A percentile compares a stretch with the other conserved stretches of the same genome.
Evolutionary conservation across 1,284 basidiomycete genomes (phyloP).

Genomic region (Leccinum solheimii): DNA sequence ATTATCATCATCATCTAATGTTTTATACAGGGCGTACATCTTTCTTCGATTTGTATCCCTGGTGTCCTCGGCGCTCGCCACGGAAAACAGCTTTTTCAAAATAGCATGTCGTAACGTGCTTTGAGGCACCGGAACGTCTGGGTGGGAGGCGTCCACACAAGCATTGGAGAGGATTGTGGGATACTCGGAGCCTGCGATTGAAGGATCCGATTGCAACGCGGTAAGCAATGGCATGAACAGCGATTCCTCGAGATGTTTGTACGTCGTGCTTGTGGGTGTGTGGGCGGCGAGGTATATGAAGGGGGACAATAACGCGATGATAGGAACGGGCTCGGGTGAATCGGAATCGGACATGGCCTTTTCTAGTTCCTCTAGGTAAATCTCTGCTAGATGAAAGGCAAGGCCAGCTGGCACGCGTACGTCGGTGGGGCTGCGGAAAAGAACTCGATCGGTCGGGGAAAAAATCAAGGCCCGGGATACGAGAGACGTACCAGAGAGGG

Average conservation of each 20-base stretch:
- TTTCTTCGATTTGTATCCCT: conserved; percentile 78
- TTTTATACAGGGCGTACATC: conserved; percentile 81
- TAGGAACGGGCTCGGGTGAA: conserved; percentile 50
- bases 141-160: conserved; percentile 43
- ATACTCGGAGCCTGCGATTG: conserved; percentile 36
- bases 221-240: conserved; percentile 66
- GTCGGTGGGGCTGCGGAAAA: conserved; percentile 61
- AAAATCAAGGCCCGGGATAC: neutral
- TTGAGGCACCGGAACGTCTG: conserved; percentile 40
- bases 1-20: conserved; percentile 47
- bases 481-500: conserved; percentile 68
- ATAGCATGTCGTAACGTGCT: conserved; percentile 55
- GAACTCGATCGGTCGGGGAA: conserved; percentile 4
- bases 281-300: conserved; percentile 71
- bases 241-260: conserved; percentile 65
- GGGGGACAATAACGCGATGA: conserved; percentile 61
- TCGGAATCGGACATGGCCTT: conserved; percentile 50
- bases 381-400: conserved; percentile 84
- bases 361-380: conserved; percentile 90
- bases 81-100: conserved; percentile 68
- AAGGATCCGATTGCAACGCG: conserved; percentile 44
- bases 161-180: conserved; percentile 49
- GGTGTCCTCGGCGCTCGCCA: conserved; percentile 73
- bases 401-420: conserved; percentile 76
- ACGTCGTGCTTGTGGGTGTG: conserved; percentile 61